Conservation (phyloP, 2,329 filamentous ascomycete species). For the Fusarium duplospermum region DNA sequence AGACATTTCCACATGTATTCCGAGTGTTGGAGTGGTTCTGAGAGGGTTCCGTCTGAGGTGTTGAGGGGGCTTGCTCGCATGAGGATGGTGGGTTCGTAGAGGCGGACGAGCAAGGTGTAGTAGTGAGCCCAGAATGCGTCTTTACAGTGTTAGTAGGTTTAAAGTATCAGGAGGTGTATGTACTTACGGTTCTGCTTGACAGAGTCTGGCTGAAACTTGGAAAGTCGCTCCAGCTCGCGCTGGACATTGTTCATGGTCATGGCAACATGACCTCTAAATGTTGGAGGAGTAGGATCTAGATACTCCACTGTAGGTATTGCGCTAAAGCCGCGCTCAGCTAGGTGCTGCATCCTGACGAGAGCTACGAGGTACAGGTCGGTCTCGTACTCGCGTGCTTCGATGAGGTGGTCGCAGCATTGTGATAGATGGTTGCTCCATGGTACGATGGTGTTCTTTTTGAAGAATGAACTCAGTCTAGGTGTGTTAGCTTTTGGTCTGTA, state of each 20-base stretch:
- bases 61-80: conserved; percentile 37
- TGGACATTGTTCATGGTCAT: conserved; percentile 50
- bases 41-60: conserved; percentile 20
- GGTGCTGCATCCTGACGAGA: conserved; percentile 49
- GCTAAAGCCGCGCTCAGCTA: conserved; percentile 46
- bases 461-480: conserved; percentile 28
- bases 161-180: fast-evolving
- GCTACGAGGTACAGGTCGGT: conserved; percentile 50
- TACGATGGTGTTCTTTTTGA: conserved; percentile 48
- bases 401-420: conserved; percentile 49
- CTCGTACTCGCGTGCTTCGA: conserved; percentile 43
- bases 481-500: neutral
- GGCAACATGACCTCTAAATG: conserved; percentile 43
- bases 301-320: conserved; percentile 36
- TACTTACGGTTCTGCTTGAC: conserved; percentile 38
- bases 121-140: conserved; percentile 52
- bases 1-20: conserved; percentile 54
- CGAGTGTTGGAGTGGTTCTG: conserved; percentile 45
- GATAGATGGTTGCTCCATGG: conserved; percentile 49
- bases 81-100: conserved; percentile 53
- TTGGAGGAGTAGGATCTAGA: conserved; percentile 33
- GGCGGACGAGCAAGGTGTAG: conserved; percentile 46
- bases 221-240: conserved; percentile 48
- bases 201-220: conserved; percentile 31
- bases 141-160: conserved; percentile 8